Conservation (phyloP, 2,329 filamentous ascomycete genomes). For the Alternaria sp. region DNA sequence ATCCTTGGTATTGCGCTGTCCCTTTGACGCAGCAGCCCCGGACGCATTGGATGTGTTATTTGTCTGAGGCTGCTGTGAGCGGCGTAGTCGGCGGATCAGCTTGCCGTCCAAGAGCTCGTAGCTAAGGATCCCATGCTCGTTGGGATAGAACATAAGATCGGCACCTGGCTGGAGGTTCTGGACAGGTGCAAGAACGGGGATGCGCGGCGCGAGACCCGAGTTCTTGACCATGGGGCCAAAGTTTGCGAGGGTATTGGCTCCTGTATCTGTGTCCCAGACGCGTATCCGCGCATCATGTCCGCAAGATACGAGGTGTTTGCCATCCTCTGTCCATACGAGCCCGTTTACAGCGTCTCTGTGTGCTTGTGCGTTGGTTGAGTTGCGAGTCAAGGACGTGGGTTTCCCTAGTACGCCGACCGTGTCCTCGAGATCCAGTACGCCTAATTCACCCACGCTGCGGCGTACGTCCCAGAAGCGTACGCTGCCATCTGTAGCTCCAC, state of each 20-base stretch:
- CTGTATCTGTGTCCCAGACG: slow-evolving; percentile 83
- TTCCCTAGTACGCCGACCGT: slow-evolving; percentile 69
- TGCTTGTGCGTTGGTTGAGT: slow-evolving; percentile 60
- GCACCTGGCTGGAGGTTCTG: slow-evolving; percentile 64
- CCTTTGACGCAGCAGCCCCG: slow-evolving; percentile 39
- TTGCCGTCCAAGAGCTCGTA: slow-evolving; percentile 81
- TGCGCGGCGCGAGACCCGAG: slow-evolving; percentile 53
- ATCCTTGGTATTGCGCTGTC: slow-evolving; percentile 48
- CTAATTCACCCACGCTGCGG: slow-evolving; percentile 77
- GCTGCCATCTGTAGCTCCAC: slow-evolving; percentile 83
- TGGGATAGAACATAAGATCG: slow-evolving; percentile 81
- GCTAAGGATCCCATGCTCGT: slow-evolving; percentile 75
- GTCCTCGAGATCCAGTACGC: slow-evolving; percentile 84
- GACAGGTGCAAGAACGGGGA: slow-evolving; percentile 65
- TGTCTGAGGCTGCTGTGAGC: slow-evolving; percentile 60
- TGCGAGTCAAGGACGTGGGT: slow-evolving; percentile 52
- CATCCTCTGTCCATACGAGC: slow-evolving; percentile 83
- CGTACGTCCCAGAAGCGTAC: slow-evolving; percentile 89
- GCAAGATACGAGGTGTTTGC: slow-evolving; percentile 76
- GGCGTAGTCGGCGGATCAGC: slow-evolving; percentile 73
- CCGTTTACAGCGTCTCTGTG: slow-evolving; percentile 86
- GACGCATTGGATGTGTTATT: slow-evolving; percentile 3
- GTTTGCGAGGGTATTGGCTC: slow-evolving; percentile 85
- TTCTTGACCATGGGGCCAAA: slow-evolving; percentile 88
- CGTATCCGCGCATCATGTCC: slow-evolving; percentile 85